Base-by-base conservation (phyloP, 2,329 filamentous ascomycete species). In the Fusarium brachygibbosum region DNA sequence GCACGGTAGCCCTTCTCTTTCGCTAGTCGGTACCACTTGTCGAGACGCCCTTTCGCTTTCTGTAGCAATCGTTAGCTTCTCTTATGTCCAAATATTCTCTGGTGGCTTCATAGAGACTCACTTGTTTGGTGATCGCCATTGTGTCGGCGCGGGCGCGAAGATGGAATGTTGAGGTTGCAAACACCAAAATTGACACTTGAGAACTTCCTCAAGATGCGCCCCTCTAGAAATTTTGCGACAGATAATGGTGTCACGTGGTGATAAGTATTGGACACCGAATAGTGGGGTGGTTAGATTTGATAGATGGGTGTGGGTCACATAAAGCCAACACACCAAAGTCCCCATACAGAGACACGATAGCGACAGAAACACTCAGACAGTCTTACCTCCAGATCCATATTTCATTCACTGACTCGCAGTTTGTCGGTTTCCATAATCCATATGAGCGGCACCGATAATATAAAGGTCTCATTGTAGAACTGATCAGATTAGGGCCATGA, bases 1-100 rank as follows among this genome's bases (percentile, higher is more conserved):
- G 96, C 95, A 76, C 96, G 88, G 79, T 98, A 99, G 68, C 96
- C 96, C 82, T 98, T 98, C 80, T 99, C 96, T 82, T 99, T 99
- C 66, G 96, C 96, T 76, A 98, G 90, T 79, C 94, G 95, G 83
- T 98, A 99, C 93, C 94, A 98, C 82, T 98, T 98, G 82, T 99
- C 96, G 76, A 98, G 87, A 88, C 95, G 94, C 81, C 95, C 95
- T 85, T 98, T 98, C 83, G 94, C 95, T 84, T 97, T 92, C 87
- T 98, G 2, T 1, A 10, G 2, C 0, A n/a, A 6, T 17, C 34
- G 13, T 58, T 29, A 58, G n/a, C n/a, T n/a, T n/a, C n/a, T n/a
- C n/a, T n/a, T n/a, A n/a, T n/a, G n/a, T n/a, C n/a, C n/a, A n/a
- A n/a, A n/a, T n/a, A n/a, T n/a, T n/a, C n/a, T 34, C 21, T 42